Evolutionary conservation across 2,329 filamentous ascomycete genomes (phyloP), one percentile per base, ranked within the genome.

Genomic region (Fusarium equiseti): DNA sequence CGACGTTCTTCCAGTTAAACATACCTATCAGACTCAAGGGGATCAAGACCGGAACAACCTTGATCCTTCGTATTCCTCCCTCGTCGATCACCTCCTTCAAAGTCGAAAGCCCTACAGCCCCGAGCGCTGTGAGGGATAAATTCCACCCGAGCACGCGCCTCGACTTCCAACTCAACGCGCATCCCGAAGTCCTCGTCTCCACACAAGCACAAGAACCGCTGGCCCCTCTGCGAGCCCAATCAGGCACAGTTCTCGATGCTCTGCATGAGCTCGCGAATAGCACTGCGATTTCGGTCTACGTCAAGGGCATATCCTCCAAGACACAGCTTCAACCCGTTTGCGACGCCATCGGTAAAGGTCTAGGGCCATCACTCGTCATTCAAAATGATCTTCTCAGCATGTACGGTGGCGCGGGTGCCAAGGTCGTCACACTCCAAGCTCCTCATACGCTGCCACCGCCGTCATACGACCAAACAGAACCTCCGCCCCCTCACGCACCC

Each of bases 21-120:
- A 43, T 68, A 35, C 59, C 66, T 16, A 59, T 68, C 26, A 52
- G 43, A 13, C 32, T 68, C 27, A 68, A 68, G 24, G 66, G 53
- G 8, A 35, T 64, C 27, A 59, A 68, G 31, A 48, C 31, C 8
- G 22, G 55, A 13, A 44, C 61, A 0, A 43, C 56, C 15, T 15
- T 67, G 16, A 48, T 56, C 4, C 5, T 67, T 15, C n/a, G 50
- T 18, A 50, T 60, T 3, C 16, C 18, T 16, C 54, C 65, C 7
- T 54, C 66, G 0, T 57, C 48, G 4, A 59, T 68, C 42, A 26
- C 52, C 18, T 50, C 65, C 3, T 55, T 54, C 16, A 48, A 57
- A 31, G 53, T 60, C 3, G 16, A n/a, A 43, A 44, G 16, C 15
- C 12, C 44, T 13, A 40, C 55, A 5, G 16, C 31, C 3, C 65